phyloP scores from a whole-genome alignment of 1,139 yeast genomes.

The Magnusiomyces suaveolens region DNA sequence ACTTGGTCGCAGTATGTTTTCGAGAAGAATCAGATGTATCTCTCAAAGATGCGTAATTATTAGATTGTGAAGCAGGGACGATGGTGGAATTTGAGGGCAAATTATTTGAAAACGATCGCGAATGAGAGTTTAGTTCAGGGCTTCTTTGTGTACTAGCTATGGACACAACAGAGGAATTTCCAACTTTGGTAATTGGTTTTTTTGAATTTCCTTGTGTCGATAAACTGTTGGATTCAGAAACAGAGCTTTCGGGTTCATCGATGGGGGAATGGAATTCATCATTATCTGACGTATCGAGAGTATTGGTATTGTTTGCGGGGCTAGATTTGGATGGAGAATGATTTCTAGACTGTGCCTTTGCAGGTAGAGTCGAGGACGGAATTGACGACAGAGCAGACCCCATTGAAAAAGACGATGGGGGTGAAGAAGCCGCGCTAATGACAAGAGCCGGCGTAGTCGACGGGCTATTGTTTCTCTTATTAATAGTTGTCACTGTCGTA shows the following conservation, averaged over 20 bases:
- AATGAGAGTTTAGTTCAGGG: no score
- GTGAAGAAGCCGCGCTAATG: background rate
- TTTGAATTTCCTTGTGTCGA: no score
- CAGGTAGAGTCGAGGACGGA: background rate
- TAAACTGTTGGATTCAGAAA: no score
- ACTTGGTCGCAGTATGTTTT: background rate
- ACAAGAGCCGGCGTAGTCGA: background rate
- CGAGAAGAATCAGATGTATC: background rate
- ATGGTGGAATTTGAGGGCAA: no score
- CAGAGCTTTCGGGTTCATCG: no score
- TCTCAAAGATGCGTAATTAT: background rate
- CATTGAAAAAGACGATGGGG: background rate
- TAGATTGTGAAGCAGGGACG: no score
- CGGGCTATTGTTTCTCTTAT: background rate
- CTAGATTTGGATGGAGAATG: background rate
- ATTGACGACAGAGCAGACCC: background rate
- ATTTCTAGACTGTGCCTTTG: background rate
- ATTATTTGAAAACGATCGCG: no score
- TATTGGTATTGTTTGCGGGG: background rate
- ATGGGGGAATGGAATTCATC: no score
- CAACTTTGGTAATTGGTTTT: no score
- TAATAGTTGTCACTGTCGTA: background rate
- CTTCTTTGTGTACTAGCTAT: no score
- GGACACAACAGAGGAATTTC: no score
- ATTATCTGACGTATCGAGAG: no score